Evolutionary conservation across 164 flowering plant genomes (phyloP).

Genomic region (Macadamia integrifolia): DNA sequence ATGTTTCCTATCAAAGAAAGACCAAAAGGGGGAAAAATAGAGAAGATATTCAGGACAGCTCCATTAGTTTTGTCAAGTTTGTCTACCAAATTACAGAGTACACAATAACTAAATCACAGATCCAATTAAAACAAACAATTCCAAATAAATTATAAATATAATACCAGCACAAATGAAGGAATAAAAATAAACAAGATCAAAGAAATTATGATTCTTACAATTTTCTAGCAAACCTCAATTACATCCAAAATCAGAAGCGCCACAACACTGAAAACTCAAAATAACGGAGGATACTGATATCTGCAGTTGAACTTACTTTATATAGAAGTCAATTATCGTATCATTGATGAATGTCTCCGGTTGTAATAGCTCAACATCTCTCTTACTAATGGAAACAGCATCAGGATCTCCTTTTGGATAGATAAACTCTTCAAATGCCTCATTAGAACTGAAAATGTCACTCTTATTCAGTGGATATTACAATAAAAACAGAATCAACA

Average conservation of each 20-base stretch:
- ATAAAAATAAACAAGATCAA: no score
- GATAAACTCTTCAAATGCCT: conserved; percentile 71
- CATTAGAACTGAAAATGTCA: conserved; percentile 52
- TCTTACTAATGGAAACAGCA: conserved; percentile 86
- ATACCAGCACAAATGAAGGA: no score
- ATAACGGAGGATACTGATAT: not conserved
- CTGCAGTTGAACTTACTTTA: conserved; percentile 55
- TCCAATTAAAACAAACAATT: no score
- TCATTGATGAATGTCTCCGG: conserved; percentile 79
- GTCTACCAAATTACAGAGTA: no score
- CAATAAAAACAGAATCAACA: no score
- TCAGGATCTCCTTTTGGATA: conserved; percentile 93
- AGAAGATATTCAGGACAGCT: no score
- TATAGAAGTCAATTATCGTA: conserved; percentile 90
- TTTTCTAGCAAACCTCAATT: not conserved
- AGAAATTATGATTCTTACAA: no score
- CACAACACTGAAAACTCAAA: not conserved
- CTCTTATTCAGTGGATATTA: not conserved
- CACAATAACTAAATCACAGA: no score
- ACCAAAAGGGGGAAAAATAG: no score
- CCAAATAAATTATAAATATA: no score
- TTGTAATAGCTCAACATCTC: conserved; percentile 77
- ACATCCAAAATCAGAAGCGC: not conserved
- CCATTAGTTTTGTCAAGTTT: no score
- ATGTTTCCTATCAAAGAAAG: no score